Base-by-base conservation (phyloP, 2,329 filamentous ascomycete species). In the Monosporascus sp. region DNA sequence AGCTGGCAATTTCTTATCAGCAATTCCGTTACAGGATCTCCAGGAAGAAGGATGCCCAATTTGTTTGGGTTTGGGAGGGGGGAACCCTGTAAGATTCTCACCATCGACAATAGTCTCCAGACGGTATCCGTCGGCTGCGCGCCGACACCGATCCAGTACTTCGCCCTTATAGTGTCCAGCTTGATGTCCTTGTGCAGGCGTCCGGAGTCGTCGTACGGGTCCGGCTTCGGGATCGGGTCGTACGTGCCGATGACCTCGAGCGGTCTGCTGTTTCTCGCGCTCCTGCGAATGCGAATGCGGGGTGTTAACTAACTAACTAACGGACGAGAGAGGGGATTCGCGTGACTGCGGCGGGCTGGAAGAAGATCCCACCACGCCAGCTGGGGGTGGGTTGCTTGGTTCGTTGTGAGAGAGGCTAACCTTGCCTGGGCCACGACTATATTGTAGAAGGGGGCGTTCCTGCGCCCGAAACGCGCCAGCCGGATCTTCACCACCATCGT, bases 71-170 rank as follows among this genome's bases (percentile, higher is more conserved):
- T n/a, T n/a, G n/a, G n/a, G n/a, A 4, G 11, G 31, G 9, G 9
- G 3, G 11, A 14, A 11, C 5, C 11, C 11, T 14, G 9, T 5
- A 34, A 14, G 31, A 50, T 1, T 38, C 62, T 22, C 62, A 92
- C 90, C 89, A 96, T 87, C 52, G 82, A 82, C 62, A 99, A 75
- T 63, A 97, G 71, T 68, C 90, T 81, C 92, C 92, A 96, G 37
- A 88, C 89, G 3, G 89, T 85, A 61, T 97, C 90, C 57, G 88
- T 92, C 9, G 94, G 94, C 74, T 99, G 94, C 52, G 94, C 94
- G 1, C 94, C 94, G 3, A 97, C 93, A 68, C 94, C 94, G 37
- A 99, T 80, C 94, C 94, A 99, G 76, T 99, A 99, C 71, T 88
- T 86, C 53, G 93, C 89, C 55, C 94, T 80, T 60, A 83, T 76